Base-by-base conservation (phyloP, 768 basidiomycete genomes). In the Tylopilus subfusipes region DNA sequence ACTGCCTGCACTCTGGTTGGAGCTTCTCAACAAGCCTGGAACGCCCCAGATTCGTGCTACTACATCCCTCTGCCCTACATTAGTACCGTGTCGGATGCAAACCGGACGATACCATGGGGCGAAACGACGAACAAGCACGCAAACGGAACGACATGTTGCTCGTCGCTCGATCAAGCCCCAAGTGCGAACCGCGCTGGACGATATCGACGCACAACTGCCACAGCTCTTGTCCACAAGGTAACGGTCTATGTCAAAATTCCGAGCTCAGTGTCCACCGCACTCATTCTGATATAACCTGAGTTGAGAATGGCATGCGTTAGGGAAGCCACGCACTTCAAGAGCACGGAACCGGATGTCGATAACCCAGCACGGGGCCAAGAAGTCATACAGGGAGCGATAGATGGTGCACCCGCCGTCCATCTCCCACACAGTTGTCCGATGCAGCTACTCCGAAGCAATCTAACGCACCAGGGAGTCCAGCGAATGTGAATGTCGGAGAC, bases 321-420 rank as follows among this genome's bases (percentile, higher is more conserved):
- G 36, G 66, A 67, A 52, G 66, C 66, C 8, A 56, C 61, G 18
- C 63, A 66, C n/a, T 68, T 65, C 57, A 65, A 61, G 39, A n/a
- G 42, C n/a, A 65, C 54, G 2, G 39, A 46, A 52, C 30, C 45
- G 19, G 48, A 27, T 11, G 31, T 65, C 43, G 46, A 61, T 19
- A 47, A 47, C 22, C 59, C 55, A 7, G 50, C 56, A 12, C 56
- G 62, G 18, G 54, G 61, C 24, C 25, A 54, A 31, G 48, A 68
- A 18, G 59, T 66, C 40, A 56, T 67, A 36, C 54, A 63, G 29
- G 59, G 34, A 1, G 64, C 64, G 12, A 42, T 63, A 33, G 48
- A 67, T 27, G 31, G 18, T 19, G 66, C 66, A 42, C 48, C 54
- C 25, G 42, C 54, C 0, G 57, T 58, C 9, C 46, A 61, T 43